Conservation (phyloP, 148 eudicot genomes). For the Spergularia bocconei region DNA sequence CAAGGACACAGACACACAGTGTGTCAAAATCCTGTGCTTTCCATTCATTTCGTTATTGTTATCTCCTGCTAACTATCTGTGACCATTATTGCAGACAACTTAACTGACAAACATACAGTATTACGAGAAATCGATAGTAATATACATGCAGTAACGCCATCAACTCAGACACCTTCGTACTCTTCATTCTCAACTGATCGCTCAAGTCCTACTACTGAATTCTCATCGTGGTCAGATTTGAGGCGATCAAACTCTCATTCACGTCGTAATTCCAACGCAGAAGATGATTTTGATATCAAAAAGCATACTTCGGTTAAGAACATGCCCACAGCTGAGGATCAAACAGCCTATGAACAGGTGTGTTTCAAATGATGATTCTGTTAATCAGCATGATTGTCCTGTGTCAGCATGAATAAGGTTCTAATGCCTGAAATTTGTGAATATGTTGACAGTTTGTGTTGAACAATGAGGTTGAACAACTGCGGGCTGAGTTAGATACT, state of each 20-base stretch:
- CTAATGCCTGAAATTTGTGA: background rate
- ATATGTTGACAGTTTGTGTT: constrained; percentile 45
- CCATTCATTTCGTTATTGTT: background rate
- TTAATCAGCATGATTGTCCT: too few species aligned
- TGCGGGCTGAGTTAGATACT: constrained; percentile 53
- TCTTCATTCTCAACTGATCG: constrained; percentile 31
- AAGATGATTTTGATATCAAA: constrained; percentile 18
- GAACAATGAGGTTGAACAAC: constrained; percentile 53
- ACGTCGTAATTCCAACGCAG: constrained; percentile 16
- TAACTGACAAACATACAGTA: constrained; percentile 6
- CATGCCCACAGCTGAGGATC: constrained; percentile 14
- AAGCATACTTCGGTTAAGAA: constrained; percentile 15
- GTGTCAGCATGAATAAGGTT: too few species aligned
- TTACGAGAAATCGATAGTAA: background rate
- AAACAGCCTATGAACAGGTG: constrained; percentile 26
- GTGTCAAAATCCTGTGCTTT: background rate
- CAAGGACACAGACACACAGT: background rate
- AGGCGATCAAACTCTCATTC: constrained; percentile 29
- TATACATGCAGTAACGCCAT: background rate
- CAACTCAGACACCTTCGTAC: constrained; percentile 26
- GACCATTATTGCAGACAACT: background rate
- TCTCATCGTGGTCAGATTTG: constrained; percentile 30
- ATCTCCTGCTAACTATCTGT: background rate
- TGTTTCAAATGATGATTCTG: background rate
- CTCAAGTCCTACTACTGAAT: constrained; percentile 10